Percentiles rank a stretch among this genome's conserved stretches.
phyloP scores from a whole-genome alignment of 805 yeast genomes.

The Kuraishia floccosa region DNA sequence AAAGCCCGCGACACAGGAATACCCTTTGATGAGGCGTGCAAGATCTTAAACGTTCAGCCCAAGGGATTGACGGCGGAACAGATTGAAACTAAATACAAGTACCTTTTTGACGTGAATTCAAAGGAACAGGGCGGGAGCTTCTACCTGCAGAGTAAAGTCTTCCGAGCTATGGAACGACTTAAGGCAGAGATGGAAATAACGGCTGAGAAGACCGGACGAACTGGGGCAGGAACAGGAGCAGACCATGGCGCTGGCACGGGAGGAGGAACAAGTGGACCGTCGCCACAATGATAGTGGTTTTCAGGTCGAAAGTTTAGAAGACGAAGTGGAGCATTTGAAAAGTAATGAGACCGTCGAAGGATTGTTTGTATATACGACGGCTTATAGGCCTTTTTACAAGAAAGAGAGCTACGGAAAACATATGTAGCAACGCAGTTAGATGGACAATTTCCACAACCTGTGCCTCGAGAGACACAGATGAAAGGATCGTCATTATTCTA shows the following conservation, averaged over 20 bases:
- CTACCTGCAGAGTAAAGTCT: constrained; percentile 86
- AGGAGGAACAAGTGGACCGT: constrained; percentile 2
- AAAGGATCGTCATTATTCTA: constrained; percentile 18
- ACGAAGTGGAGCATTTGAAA: too few relatives aligned
- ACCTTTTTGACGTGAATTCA: constrained; percentile 78
- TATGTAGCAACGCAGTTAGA: constrained; percentile 46
- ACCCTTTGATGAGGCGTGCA: constrained; percentile 80
- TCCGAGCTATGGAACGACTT: constrained; percentile 87
- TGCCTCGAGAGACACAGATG: constrained; percentile 16
- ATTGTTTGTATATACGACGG: too few relatives aligned
- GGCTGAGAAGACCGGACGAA: constrained; percentile 25
- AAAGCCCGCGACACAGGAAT: constrained; percentile 64
- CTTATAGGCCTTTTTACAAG: too few relatives aligned
- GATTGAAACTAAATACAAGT: constrained; percentile 61
- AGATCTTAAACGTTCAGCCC: constrained; percentile 73
- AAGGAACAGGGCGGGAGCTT: constrained; percentile 96
- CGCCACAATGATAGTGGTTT: not conserved
- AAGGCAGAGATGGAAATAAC: constrained; percentile 62
- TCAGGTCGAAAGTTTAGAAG: too few relatives aligned
- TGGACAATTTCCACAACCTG: constrained; percentile 21
- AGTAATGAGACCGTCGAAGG: too few relatives aligned
- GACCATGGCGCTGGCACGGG: too few relatives aligned
- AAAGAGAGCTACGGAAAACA: too few relatives aligned
- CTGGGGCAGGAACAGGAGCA: constrained; percentile 9
- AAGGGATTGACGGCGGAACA: constrained; percentile 43